Evolutionary conservation across 129 eudicot genomes (phyloP), one percentile per base, ranked within the genome.

Genomic region (Centaurea solstitialis): DNA sequence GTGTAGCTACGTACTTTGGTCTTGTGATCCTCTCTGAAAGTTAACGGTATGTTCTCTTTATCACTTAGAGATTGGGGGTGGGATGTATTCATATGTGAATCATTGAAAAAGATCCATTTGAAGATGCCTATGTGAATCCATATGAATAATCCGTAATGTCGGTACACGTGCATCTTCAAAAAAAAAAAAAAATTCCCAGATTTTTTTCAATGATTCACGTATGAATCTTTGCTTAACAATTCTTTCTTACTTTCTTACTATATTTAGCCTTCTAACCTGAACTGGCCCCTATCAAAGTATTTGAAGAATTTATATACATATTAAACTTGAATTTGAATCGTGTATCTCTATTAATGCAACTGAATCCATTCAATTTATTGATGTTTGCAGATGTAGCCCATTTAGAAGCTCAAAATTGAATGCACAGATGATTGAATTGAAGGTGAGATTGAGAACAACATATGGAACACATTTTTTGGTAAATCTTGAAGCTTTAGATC

Each of bases 1-100:
- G 93, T 80, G 87, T 69, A 75, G 90, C 93, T 76, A 87, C 80
- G 38, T 90, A 90, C 82, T 85, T 90, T 74, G 89, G 93, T 81
- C 85, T 90, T 68, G 93, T 90, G 24, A 90, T 90, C 79, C 62
- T 90, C 23, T 87, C 91, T 73, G 82, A 78, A 79, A 76, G 82
- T 78, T 75, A 75, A 76, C n/a, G 85, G 84, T 81, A 68, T 0
- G 64, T 33, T 74, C 38, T 35, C 70, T 33, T 22, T 15, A 22
- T 33, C 13, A 1, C 17, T 2, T 5, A 4, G 37, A 33, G 37
- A 33, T 33, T 33, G 37, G 37, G 37, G 37, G 37, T 33, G 37
- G 37, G 37, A 33, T 33, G 37, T 33, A 30, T 30, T 40, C 45
- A 41, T 40, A 40, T 10, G 12, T 41, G 50, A 41, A 10, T 41